Evolutionary conservation across 768 basidiomycete species (phyloP), one percentile per base, ranked within the genome.

Genomic region (Infundibulicybe gibba): DNA sequence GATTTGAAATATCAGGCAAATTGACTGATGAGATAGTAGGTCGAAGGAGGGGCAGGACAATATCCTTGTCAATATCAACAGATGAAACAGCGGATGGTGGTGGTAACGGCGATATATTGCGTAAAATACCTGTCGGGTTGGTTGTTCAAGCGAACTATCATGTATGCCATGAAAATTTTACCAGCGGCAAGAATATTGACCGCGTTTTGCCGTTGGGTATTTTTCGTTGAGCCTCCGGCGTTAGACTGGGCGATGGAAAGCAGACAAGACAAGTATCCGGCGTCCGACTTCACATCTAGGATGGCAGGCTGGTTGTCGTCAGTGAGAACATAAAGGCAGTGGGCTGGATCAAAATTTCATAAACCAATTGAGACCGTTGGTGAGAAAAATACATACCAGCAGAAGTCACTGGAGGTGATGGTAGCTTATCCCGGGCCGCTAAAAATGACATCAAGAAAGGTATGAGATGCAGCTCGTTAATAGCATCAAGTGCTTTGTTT

Each of bases 391-490:
- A 58, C 73, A 33, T 56, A 92, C 93, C 90, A 59, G 93, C 91
- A 40, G 94, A 80, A 33, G 81, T 77, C 4, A 91, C 85, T 1
- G 90, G 84, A 1, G 79, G 69, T 13, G 84, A 50, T 2, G 92
- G 86, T 6, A 95, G 65, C 41, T 76, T 79, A 38, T 81, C 77
- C 45, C 83, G 77, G 3, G 87, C 77, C 8, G 75, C 78, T 34
- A 97, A 71, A 66, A 97, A 94, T n/a, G 90, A 85, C 80, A 94
- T 83, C 43, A 97, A 71, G 65, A 97, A 93, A 0, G 90, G 89
- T 10, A 85, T 69, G 2, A 94, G 76, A 17, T 79, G 72, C 5
- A 90, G 80, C 32, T 84, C 77, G 61, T 94, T 97, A 61, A 97
- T 85, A 21, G 89, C 87, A 57, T 78, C 81, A 49, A 94, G 71